Evolutionary conservation across 805 yeast species (phyloP).

Genomic region (Cephaloascus albidus): DNA sequence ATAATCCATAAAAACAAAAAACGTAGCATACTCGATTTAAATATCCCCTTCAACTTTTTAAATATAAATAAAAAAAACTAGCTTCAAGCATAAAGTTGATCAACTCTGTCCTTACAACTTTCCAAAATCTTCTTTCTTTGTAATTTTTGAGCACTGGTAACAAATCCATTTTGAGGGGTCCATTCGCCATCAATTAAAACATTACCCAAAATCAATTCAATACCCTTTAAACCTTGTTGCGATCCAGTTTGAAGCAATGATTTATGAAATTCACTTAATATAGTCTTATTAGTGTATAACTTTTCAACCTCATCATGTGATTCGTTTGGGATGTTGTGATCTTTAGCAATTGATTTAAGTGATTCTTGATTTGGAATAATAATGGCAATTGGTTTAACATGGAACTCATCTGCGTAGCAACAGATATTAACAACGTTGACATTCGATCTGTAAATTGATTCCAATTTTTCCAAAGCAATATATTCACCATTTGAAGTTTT

Average conservation of each 20-base stretch:
- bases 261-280: conserved; percentile 44
- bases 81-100: conserved; percentile 42
- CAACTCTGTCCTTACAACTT: conserved; percentile 59
- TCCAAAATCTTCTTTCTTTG: conserved; percentile 85
- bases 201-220: conserved; percentile 74
- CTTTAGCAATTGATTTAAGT: conserved; percentile 50
- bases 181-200: conserved; percentile 84
- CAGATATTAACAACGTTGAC: conserved; percentile 71
- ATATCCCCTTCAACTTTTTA: no score
- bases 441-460: conserved; percentile 82
- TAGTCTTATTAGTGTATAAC: conserved; percentile 46
- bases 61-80: neutral
- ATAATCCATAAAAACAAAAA: no score
- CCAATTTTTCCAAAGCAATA: conserved; percentile 92
- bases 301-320: conserved; percentile 36
- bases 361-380: conserved; percentile 71
- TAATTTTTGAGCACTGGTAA: conserved; percentile 92
- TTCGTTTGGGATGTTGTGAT: conserved; percentile 38
- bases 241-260: conserved; percentile 67
- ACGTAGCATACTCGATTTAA: no score
- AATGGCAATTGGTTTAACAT: conserved; percentile 89
- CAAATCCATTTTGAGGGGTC: conserved; percentile 94
- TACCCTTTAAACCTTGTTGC: conserved; percentile 72
- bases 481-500: conserved; percentile 97
- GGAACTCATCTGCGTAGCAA: conserved; percentile 82